Conservation (phyloP, 306 rosid genomes). For the Rubus parviflorus region DNA sequence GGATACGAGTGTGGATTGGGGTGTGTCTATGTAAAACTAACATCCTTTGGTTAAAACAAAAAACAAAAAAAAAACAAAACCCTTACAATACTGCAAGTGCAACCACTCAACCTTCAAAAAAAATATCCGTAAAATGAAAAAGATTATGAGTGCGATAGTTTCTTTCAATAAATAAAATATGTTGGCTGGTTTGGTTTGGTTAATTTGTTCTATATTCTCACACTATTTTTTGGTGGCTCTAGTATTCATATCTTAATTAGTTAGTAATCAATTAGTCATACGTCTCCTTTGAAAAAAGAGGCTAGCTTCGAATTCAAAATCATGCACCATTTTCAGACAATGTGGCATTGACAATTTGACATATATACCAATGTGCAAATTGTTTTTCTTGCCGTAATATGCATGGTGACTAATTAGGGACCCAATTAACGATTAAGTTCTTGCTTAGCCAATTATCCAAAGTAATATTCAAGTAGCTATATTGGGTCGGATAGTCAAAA, state of each 20-base stretch:
- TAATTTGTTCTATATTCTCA: not conserved
- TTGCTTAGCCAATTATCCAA: not conserved
- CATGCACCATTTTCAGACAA: not conserved
- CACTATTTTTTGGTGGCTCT: not conserved
- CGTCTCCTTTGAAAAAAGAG: not conserved
- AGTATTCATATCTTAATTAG: not conserved
- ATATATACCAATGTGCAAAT: not conserved
- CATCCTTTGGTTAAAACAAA: no score
- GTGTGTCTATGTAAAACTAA: no score
- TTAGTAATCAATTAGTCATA: not conserved
- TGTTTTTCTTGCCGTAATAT: not conserved
- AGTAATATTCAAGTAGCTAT: not conserved
- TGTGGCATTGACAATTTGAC: not conserved
- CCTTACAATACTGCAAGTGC: no score
- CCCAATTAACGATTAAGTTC: not conserved
- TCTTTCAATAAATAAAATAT: not conserved
- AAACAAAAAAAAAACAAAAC: no score
- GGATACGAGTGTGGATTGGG: no score
- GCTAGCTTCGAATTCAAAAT: not conserved
- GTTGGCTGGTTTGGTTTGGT: not conserved
- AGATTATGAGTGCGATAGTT: not conserved
- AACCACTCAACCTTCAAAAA: not conserved
- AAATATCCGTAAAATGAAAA: not conserved
- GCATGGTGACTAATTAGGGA: not conserved
- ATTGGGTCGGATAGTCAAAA: not conserved